phyloP scores from a whole-genome alignment of 2,329 filamentous ascomycete species.

The Fusarium domesticum region DNA sequence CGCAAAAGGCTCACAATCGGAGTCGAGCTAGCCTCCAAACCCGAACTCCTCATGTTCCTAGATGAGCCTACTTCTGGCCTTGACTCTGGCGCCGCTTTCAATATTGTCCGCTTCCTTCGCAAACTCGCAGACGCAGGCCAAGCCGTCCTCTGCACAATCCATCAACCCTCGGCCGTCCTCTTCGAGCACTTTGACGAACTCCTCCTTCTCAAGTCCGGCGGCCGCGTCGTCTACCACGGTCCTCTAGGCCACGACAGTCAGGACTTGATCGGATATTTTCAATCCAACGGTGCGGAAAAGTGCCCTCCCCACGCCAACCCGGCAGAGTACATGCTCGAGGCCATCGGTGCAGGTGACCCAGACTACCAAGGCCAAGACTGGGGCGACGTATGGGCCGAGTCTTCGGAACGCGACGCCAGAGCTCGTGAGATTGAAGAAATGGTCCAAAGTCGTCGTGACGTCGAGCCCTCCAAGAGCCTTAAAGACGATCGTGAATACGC shows the following conservation, averaged over 20 bases:
- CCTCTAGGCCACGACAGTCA: slow-evolving; percentile 49
- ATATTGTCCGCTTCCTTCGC: slow-evolving; percentile 59
- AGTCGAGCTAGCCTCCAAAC: slow-evolving; percentile 55
- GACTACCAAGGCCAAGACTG: slow-evolving; percentile 60
- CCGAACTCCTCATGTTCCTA: slow-evolving; percentile 61
- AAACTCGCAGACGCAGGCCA: slow-evolving; percentile 60
- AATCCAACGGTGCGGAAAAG: slow-evolving; percentile 45
- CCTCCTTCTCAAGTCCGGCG: slow-evolving; percentile 51
- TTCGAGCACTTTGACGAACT: slow-evolving; percentile 58
- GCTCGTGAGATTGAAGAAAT: slow-evolving; percentile 52
- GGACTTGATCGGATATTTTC: slow-evolving; percentile 51
- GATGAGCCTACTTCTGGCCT: slow-evolving; percentile 61
- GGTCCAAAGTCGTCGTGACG: slow-evolving; percentile 42
- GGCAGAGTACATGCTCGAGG: slow-evolving; percentile 55
- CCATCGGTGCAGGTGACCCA: slow-evolving; percentile 60
- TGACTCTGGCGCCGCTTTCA: slow-evolving; percentile 57
- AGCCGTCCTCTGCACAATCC: slow-evolving; percentile 59
- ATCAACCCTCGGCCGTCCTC: slow-evolving; percentile 55
- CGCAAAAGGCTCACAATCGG: slow-evolving; percentile 55
- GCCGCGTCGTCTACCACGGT: slow-evolving; percentile 53
- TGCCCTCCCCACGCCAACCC: slow-evolving; percentile 51
- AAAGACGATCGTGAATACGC: slow-evolving; percentile 61
- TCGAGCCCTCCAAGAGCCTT: slow-evolving; percentile 37
- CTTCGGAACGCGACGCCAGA: slow-evolving; percentile 45
- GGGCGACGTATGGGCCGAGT: slow-evolving; percentile 58